Evolutionary conservation across 2,329 filamentous ascomycete species (phyloP).

Genomic region (Eutypella sp.): DNA sequence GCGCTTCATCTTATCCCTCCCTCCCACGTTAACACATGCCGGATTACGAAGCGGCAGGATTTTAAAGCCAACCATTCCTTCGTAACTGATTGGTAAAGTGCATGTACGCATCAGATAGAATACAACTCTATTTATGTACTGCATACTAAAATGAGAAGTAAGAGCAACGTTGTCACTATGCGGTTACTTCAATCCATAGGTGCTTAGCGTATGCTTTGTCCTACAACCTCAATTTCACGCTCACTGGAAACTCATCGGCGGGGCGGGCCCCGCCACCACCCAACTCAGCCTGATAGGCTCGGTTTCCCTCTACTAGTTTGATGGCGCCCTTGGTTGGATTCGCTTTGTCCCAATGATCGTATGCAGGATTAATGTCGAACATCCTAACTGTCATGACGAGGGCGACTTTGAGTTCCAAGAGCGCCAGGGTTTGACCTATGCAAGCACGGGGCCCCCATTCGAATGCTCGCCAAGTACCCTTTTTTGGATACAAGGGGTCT

Average conservation of each 20-base stretch:
- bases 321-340: slow-evolving; percentile 6
- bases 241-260: slow-evolving; percentile 8
- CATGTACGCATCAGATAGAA: too few species aligned
- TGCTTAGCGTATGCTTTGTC: background rate
- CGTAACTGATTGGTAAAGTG: too few species aligned
- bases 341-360: slow-evolving; percentile 20
- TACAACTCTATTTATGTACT: too few species aligned
- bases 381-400: slow-evolving; percentile 16
- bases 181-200: background rate
- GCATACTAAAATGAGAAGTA: too few species aligned
- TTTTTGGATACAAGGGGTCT: slow-evolving; percentile 17
- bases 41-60: too few species aligned
- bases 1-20: too few species aligned
- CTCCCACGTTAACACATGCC: too few species aligned
- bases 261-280: slow-evolving; percentile 14
- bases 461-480: slow-evolving; percentile 20
- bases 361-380: slow-evolving; percentile 25
- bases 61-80: too few species aligned
- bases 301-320: slow-evolving; percentile 14
- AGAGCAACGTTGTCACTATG: background rate
- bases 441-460: slow-evolving; percentile 24
- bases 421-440: slow-evolving; percentile 25
- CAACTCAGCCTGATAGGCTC: slow-evolving; percentile 19
- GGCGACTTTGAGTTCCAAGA: slow-evolving; percentile 21
- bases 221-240: slow-evolving; percentile 1